Conservation (phyloP, 2,329 filamentous ascomycete genomes). For the Fusarium equiseti region DNA sequence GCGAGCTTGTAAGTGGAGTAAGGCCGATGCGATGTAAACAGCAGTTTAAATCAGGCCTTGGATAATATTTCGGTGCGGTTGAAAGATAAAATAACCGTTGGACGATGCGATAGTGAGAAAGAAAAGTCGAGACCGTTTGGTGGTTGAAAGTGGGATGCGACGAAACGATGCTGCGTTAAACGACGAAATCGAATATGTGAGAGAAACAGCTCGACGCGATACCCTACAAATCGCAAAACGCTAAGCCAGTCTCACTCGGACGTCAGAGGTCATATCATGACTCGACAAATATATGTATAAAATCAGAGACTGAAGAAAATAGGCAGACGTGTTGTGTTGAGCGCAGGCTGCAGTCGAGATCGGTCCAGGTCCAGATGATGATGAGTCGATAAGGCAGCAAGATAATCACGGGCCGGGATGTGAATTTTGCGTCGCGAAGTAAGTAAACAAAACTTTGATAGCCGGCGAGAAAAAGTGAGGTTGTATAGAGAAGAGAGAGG, state of each 20-base stretch:
- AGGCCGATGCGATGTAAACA: slow-evolving; percentile 46
- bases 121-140: slow-evolving; percentile 12
- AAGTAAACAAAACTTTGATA: slow-evolving; percentile 19
- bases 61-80: slow-evolving; percentile 19
- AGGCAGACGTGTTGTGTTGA: slow-evolving; percentile 32
- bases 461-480: not conserved
- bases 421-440: slow-evolving; percentile 10
- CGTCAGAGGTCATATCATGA: slow-evolving; percentile 48
- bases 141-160: slow-evolving; percentile 22
- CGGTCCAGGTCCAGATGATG: slow-evolving; percentile 14
- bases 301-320: slow-evolving; percentile 30
- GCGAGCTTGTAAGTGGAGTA: slow-evolving; percentile 43
- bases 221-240: slow-evolving; percentile 45
- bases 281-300: slow-evolving; percentile 37
- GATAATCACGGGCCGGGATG: slow-evolving; percentile 21
- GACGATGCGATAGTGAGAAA: slow-evolving; percentile 25
- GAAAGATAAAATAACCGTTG: slow-evolving; percentile 12
- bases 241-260: slow-evolving; percentile 47
- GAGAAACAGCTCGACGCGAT: slow-evolving; percentile 38
- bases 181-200: slow-evolving; percentile 29
- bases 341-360: slow-evolving; percentile 36
- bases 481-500: slow-evolving; percentile 18
- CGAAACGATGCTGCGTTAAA: slow-evolving; percentile 22
- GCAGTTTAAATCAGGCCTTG: slow-evolving; percentile 19
- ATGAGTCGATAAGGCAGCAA: slow-evolving; percentile 36